These are phyloP conservation scores for Suillus ampliporus DNA, from an alignment of 768 basidiomycete species.

Conservation along the genomic window DNA sequence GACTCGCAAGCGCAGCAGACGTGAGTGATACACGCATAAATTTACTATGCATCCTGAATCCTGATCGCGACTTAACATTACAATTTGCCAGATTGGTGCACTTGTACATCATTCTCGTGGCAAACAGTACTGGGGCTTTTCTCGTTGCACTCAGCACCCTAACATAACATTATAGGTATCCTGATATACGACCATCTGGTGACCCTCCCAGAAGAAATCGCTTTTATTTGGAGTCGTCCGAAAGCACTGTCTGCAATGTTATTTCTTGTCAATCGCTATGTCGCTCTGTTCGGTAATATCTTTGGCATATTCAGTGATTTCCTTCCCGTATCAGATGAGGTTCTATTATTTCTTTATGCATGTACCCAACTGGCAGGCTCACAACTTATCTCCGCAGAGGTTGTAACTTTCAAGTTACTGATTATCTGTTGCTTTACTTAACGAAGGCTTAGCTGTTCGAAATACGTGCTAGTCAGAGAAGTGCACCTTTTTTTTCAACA, in stretches of 20 bases:
- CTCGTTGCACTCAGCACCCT: not conserved
- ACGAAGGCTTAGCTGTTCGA: conserved; percentile 41
- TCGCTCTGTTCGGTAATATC: conserved; percentile 48
- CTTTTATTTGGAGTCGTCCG: conserved; percentile 50
- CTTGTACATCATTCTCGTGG: conserved; percentile 4
- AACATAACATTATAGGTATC: conserved; percentile 22
- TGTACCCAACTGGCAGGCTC: not conserved
- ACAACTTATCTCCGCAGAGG: conserved; percentile 12
- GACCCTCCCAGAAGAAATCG: conserved; percentile 43
- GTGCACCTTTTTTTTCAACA: conserved; percentile 49
- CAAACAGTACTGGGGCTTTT: conserved; percentile 8
- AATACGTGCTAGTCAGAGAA: conserved; percentile 47
- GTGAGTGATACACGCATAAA: not conserved
- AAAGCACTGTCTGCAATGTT: conserved; percentile 45
- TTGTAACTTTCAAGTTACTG: not conserved
- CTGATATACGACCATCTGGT: conserved; percentile 37
- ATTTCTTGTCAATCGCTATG: conserved; percentile 58
- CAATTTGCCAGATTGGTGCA: conserved; percentile 11
- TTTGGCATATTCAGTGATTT: conserved; percentile 34
- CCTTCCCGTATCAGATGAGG: conserved; percentile 17
- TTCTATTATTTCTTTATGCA: not conserved
- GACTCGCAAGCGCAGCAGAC: conserved; percentile 1
- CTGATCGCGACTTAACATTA: too few species aligned
- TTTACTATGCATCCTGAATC: not conserved
- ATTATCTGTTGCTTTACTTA: not conserved